Conservation (phyloP, 225 moss, liverwort and hornwort genomes). For the Pseudisothecium myosuroides region DNA sequence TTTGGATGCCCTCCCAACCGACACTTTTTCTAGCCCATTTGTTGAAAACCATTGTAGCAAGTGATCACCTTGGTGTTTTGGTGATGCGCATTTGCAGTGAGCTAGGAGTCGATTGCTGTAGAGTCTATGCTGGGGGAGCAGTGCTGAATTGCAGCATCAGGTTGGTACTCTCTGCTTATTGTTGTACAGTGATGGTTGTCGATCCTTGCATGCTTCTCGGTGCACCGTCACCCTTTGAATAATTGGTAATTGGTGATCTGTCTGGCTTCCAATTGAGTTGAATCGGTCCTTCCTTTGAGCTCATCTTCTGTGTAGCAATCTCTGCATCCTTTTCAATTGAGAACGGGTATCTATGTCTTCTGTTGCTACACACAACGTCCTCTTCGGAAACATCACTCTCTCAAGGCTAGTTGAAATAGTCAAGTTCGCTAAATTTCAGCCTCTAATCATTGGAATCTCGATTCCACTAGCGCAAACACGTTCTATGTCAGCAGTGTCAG, state of each 20-base stretch:
- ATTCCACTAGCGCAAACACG: background rate
- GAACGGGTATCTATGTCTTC: background rate
- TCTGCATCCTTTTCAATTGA: background rate
- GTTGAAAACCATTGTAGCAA: background rate
- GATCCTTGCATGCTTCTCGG: background rate
- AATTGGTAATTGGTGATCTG: background rate
- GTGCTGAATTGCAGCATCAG: background rate
- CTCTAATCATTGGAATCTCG: background rate
- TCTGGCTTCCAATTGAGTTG: background rate
- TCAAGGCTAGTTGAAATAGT: background rate
- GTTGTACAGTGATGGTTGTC: background rate
- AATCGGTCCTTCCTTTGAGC: background rate
- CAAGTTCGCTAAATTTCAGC: background rate
- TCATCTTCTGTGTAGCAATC: background rate
- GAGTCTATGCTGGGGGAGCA: background rate
- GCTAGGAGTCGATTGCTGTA: background rate
- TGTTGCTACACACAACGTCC: background rate
- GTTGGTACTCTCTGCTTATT: background rate
- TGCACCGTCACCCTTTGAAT: background rate
- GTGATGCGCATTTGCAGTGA: background rate
- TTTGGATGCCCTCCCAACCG: conserved; percentile 1
- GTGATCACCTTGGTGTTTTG: background rate
- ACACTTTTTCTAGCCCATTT: background rate
- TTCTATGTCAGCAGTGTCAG: background rate
- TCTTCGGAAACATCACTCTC: background rate